Evolutionary conservation across 1,284 basidiomycete genomes (phyloP), one percentile per base, ranked within the genome.

Genomic region (Athelia psychrophila): DNA sequence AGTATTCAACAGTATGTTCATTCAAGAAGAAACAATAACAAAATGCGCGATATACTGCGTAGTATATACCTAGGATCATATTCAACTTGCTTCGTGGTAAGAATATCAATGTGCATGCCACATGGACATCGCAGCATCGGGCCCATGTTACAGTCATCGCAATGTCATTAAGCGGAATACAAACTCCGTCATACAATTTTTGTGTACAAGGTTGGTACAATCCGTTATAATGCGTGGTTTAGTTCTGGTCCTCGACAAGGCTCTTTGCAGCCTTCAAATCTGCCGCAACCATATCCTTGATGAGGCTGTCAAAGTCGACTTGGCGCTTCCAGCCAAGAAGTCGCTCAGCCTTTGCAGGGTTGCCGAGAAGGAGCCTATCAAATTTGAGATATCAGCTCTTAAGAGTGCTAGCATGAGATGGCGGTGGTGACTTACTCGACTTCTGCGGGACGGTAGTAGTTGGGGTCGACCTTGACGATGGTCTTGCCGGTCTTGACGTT

Each of bases 401-500:
- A 24, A 42, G n/a, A n/a, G n/a, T n/a, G n/a, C n/a, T 49, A 6
- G 23, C 19, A 55, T 46, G 33, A 50, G 48, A 47, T 20, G 32
- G 49, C 24, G 25, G 49, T 27, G 49, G 58, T 49, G 20, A 84
- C 88, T 42, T 61, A 92, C 83, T 95, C 93, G 69, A 95, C 93
- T 82, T 96, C 93, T 23, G 94, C 91, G 15, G 93, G 87, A 70
- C 88, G 85, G 84, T 92, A 92, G 72, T 92, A 92, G 57, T 77
- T 76, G 25, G 86, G 66, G 69, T 95, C 93, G 35, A 95, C 81
- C 62, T 86, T 85, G 57, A 95, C 91, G 50, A 95, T 71, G 20
- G 81, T 77, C 59, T 80, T 84, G 55, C 81, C 82, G 1, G 83
- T 86, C 64, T 83, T 77, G 48, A 71, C 63, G 64, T 93, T 82